phyloP scores from a whole-genome alignment of 2,329 filamentous ascomycete genomes.

The Teratosphaeria viscida region DNA sequence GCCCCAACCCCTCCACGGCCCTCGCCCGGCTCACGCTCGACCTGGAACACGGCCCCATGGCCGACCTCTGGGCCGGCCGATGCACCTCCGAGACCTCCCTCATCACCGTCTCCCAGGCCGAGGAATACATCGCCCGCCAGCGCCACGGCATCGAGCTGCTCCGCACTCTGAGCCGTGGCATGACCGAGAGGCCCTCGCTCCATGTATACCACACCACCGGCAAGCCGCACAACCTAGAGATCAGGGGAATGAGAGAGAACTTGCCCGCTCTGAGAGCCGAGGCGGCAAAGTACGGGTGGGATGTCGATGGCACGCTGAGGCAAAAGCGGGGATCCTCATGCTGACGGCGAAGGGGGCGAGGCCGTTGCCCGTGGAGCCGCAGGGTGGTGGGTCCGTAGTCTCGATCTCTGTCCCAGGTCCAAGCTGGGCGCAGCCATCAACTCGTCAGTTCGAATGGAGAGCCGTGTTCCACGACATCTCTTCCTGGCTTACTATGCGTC shows the following conservation, averaged over 20 bases:
- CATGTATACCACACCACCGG: slow-evolving; percentile 2
- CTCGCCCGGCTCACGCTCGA: slow-evolving; percentile 5
- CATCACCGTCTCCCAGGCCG: slow-evolving; percentile 6
- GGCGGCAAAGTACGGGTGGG: slow-evolving; percentile 14
- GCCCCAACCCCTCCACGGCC: background rate
- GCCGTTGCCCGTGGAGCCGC: no score
- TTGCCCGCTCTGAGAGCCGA: slow-evolving; percentile 6
- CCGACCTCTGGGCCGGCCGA: slow-evolving; percentile 9
- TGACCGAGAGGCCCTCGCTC: slow-evolving; percentile 3
- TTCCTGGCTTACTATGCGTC: no score
- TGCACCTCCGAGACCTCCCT: slow-evolving; percentile 6
- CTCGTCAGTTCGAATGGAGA: no score
- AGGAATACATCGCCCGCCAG: slow-evolving; percentile 8
- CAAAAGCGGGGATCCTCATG: background rate
- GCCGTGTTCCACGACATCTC: background rate
- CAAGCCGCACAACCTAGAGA: slow-evolving; percentile 5
- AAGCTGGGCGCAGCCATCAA: no score
- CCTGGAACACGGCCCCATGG: slow-evolving; percentile 7
- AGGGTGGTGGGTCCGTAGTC: background rate
- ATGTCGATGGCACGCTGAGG: slow-evolving; percentile 4
- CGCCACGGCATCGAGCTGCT: slow-evolving; percentile 8
- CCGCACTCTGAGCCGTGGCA: slow-evolving; percentile 2
- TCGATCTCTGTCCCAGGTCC: background rate
- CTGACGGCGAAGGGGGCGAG: no score
- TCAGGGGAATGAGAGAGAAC: slow-evolving; percentile 5